phyloP scores from a whole-genome alignment of 2,329 filamentous ascomycete genomes.

The Venturia aucupariae region DNA sequence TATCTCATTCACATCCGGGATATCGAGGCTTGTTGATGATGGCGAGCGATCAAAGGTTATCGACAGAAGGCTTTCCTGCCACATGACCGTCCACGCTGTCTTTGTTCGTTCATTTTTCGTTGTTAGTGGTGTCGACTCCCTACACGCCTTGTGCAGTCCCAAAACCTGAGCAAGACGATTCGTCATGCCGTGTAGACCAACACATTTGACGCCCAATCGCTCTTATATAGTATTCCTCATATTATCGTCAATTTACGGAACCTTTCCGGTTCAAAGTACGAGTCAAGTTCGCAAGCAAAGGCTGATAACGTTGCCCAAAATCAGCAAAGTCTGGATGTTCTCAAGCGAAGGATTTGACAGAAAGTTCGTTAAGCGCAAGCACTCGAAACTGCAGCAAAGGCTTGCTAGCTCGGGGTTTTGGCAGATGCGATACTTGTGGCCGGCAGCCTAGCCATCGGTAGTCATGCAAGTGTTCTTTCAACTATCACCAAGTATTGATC shows the following conservation, averaged over 20 bases:
- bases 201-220: constrained; percentile 57
- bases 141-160: constrained; percentile 50
- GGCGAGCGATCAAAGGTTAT: constrained; percentile 53
- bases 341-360: constrained; percentile 52
- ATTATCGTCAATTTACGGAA: too few species aligned
- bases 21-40: constrained; percentile 44
- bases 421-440: background rate
- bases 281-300: too few species aligned
- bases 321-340: constrained; percentile 52
- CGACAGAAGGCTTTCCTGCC: constrained; percentile 56
- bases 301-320: constrained; percentile 53
- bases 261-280: too few species aligned
- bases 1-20: constrained; percentile 36
- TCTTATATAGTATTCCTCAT: constrained; percentile 57
- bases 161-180: constrained; percentile 52
- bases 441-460: background rate
- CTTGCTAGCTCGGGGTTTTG: too few species aligned
- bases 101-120: constrained; percentile 30
- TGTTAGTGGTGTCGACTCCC: constrained; percentile 42
- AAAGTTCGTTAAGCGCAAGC: constrained; percentile 55
- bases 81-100: constrained; percentile 52
- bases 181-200: constrained; percentile 50
- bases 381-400: constrained; percentile 58
- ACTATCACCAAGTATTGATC: too few species aligned
- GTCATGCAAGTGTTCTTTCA: too few species aligned